These are phyloP conservation scores for Podaxis rugospora DNA, from an alignment of 768 basidiomycete genomes.

Conservation along the genomic window DNA sequence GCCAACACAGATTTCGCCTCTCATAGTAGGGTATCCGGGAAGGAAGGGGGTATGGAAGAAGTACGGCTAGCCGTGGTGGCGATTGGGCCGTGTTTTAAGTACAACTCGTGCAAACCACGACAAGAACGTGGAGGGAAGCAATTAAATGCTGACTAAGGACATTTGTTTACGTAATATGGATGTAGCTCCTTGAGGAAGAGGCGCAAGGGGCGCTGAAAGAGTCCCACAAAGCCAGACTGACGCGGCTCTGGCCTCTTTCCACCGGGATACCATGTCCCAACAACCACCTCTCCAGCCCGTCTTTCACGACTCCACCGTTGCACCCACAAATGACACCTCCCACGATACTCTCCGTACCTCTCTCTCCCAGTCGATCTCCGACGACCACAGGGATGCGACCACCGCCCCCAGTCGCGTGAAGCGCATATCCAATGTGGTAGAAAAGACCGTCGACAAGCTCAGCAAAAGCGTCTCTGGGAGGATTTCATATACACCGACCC, in stretches of 20 bases:
- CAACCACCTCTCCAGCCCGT: constrained; percentile 20
- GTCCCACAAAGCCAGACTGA: background rate
- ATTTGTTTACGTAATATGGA: background rate
- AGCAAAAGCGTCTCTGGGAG: constrained; percentile 51
- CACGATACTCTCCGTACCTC: constrained; percentile 26
- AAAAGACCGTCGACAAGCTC: constrained; percentile 60
- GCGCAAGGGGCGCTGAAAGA: background rate
- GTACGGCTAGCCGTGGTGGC: constrained; percentile 16
- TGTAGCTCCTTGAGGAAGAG: background rate
- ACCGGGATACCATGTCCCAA: constrained; percentile 19
- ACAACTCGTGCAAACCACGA: constrained; percentile 17
- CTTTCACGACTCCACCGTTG: constrained; percentile 19
- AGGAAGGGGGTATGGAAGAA: constrained; percentile 17
- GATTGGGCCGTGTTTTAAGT: constrained; percentile 9
- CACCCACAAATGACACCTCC: constrained; percentile 28
- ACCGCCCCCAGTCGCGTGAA: constrained; percentile 38
- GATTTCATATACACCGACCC: constrained; percentile 25
- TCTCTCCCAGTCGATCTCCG: constrained; percentile 23
- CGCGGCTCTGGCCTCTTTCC: constrained; percentile 6
- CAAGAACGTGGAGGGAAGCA: constrained; percentile 25
- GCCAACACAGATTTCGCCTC: constrained; percentile 74
- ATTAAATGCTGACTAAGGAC: constrained; percentile 1
- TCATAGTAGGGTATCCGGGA: constrained; percentile 35
- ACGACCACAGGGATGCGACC: constrained; percentile 15
- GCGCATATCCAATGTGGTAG: constrained; percentile 45